Base-by-base conservation (phyloP, 495 filamentous ascomycete species). In the Hamigera avellanea region DNA sequence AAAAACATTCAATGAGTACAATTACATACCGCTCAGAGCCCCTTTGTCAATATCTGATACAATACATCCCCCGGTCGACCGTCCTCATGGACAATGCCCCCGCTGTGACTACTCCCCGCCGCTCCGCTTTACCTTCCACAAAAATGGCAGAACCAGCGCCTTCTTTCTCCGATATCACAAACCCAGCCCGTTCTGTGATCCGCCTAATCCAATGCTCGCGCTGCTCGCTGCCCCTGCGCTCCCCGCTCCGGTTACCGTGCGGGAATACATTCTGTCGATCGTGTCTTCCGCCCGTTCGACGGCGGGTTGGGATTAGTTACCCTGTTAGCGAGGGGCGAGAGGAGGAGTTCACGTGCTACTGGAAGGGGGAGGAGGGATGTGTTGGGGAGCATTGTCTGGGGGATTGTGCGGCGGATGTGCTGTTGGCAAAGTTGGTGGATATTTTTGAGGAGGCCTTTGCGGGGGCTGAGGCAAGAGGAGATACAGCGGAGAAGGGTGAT, bases 211-310 rank as follows among this genome's bases (percentile, higher is more conserved):
- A 89, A 54, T 95, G 87, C 52, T 64, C 69, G 14, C 59, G 70
- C 43, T 95, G 88, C 53, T 83, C 81, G 8, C 62, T 59, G 10
- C 83, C 80, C 2, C 62, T 89, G 2, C 67, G 57, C 19, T 62
- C 69, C 0, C 86, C 88, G 9, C 63, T 83, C 29, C 83, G 83
- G 3, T 62, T 95, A 13, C 87, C 87, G 2, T 95, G 88, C 50
- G 87, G 88, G 2, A 75, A 81, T 51, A 73, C 80, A 6, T 45
- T 93, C 5, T 95, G 88, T 59, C 75, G 72, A 40, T 50, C 49
- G 13, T 95, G 88, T 57, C 59, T 94, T 1, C 87, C 88, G 6
- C 53, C 69, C 19, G 47, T 73, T 4, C 72, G 75, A 43, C 46
- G 56, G 14, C 70, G 85, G 17, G 62, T 61, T 39, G 73, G 81